Base-by-base conservation (phyloP, 495 filamentous ascomycete species). In the Physcia stellaris region DNA sequence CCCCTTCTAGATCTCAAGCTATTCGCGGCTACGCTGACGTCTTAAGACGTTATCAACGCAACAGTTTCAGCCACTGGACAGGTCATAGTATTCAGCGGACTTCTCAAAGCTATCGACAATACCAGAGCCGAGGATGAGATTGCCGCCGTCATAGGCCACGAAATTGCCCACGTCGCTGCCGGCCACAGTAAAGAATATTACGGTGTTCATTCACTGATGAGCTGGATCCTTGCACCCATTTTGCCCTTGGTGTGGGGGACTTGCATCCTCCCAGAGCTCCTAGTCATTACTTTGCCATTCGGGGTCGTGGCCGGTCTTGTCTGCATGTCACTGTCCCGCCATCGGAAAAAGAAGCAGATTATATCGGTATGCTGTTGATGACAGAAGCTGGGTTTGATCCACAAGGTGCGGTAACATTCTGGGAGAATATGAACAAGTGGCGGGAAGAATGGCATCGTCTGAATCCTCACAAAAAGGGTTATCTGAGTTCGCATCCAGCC, bases 281-380 rank as follows among this genome's bases (percentile, higher is more conserved):
- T 18, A n/a, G 15, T 15, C 20, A 13, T 37, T n/a, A 22, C n/a
- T 24, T 21, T 18, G 3, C 22, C 22, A 18, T 11, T 24, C 16
- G 5, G 24, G 9, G 35, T 23, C 0, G 13, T 15, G 24, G 5
- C 7, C 16, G n/a, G 9, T 11, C 4, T 24, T 4, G 15, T 23
- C 19, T 12, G 7, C 5, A 4, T 12, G 24, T 12, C 2, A 7
- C 11, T 3, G 13, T 16, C 18, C 33, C 4, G 16, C 4, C 10
- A 37, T 2, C 6, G 12, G 35, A 37, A 15, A 2, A 12, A 5
- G 35, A 37, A 26, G 35, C 35, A n/a, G 35, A 37, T 18, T 13
- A 37, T n/a, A 37, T 37, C 1, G 35, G 35, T 4, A 21, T 27
- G 35, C 35, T 37, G 22, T 18, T 37, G 19, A 37, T 37, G 35